Evolutionary conservation across 2,329 filamentous ascomycete genomes (phyloP).

Genomic region (Nemania sp.): DNA sequence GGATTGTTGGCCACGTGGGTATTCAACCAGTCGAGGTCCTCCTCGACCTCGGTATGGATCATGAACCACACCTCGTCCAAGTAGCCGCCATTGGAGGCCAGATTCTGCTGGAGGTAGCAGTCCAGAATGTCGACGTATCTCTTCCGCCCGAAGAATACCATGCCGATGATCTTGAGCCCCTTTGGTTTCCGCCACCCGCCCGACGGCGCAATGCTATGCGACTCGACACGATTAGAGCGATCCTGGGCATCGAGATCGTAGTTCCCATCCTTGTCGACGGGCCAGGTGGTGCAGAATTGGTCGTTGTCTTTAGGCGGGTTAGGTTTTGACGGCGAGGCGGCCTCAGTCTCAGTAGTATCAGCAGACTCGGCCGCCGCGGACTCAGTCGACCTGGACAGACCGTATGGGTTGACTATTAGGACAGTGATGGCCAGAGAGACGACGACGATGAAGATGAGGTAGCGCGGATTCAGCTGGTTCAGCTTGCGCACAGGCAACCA

Average conservation of each 20-base stretch:
- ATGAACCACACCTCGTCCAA: constrained; percentile 52
- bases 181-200: constrained; percentile 39
- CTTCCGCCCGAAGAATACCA: constrained; percentile 53
- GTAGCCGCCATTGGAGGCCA: constrained; percentile 50
- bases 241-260: constrained; percentile 28
- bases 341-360: not conserved
- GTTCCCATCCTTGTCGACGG: constrained; percentile 31
- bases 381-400: constrained; percentile 18
- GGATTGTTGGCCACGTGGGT: constrained; percentile 44
- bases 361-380: not conserved
- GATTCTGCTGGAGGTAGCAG: constrained; percentile 51
- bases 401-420: constrained; percentile 36
- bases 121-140: constrained; percentile 51
- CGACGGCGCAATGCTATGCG: constrained; percentile 35
- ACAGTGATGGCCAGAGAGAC: constrained; percentile 32
- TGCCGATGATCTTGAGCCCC: constrained; percentile 47
- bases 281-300: constrained; percentile 40
- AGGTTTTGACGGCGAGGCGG: constrained; percentile 1
- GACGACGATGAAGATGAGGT: constrained; percentile 30
- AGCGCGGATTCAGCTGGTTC: constrained; percentile 33
- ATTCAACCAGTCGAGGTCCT: constrained; percentile 47
- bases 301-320: not conserved
- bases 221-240: constrained; percentile 22
- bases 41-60: constrained; percentile 45
- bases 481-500: constrained; percentile 34